Conservation (phyloP, 2,329 filamentous ascomycete species). For the Amesomyces nigricolor region DNA sequence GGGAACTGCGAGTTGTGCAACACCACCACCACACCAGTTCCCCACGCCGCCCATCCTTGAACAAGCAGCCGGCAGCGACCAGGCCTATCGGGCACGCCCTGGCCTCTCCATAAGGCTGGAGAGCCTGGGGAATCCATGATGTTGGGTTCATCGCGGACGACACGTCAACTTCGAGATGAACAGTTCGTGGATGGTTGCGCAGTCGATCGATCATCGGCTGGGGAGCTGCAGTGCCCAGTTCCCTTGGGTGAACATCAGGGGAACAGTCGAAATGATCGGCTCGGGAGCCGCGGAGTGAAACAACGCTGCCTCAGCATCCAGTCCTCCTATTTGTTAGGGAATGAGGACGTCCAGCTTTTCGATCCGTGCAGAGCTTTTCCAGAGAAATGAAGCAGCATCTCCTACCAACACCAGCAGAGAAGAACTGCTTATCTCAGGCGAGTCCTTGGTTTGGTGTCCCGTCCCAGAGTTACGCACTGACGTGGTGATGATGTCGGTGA, state of each 20-base stretch:
- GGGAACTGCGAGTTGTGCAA: constrained; percentile 12
- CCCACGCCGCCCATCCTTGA: background rate
- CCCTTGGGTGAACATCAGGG: background rate
- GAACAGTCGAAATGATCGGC: background rate
- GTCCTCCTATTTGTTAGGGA: too few species aligned
- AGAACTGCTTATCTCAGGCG: too few species aligned
- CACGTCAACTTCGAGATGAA: background rate
- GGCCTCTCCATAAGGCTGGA: constrained; percentile 21
- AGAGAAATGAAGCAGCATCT: too few species aligned
- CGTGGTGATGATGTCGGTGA: background rate
- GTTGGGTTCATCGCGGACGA: background rate
- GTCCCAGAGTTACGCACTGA: background rate
- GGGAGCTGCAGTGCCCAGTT: background rate
- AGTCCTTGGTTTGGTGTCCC: too few species aligned
- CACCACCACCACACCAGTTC: background rate
- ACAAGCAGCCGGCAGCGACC: constrained; percentile 12
- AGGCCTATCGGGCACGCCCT: constrained; percentile 8
- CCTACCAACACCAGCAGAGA: too few species aligned
- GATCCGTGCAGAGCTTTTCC: too few species aligned
- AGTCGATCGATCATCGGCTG: background rate
- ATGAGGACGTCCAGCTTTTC: too few species aligned
- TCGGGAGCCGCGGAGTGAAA: background rate
- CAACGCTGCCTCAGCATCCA: background rate
- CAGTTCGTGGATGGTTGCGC: background rate
- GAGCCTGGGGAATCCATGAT: constrained; percentile 10